These are phyloP conservation scores for Cryphonectria naterciae DNA, from an alignment of 2,329 filamentous ascomycete genomes.

Conservation along the genomic window DNA sequence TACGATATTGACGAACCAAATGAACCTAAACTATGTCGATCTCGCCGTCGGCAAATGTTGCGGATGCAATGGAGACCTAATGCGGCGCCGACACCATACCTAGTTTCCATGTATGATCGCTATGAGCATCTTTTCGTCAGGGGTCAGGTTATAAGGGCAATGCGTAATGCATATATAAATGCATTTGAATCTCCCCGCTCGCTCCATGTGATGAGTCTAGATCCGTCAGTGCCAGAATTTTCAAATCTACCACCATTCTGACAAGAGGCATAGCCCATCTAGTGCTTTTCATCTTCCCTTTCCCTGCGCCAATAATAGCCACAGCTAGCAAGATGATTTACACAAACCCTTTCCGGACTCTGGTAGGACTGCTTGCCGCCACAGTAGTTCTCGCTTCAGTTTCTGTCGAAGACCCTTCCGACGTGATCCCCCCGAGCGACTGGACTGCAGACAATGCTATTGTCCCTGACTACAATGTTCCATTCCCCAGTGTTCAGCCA, in stretches of 20 bases:
- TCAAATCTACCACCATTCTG: neutral
- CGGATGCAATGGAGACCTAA: neutral
- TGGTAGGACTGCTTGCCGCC: neutral
- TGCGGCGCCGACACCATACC: neutral
- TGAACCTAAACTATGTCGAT: neutral
- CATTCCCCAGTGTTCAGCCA: neutral
- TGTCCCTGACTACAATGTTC: conserved; percentile 28
- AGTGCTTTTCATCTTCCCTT: neutral
- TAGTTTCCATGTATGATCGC: neutral
- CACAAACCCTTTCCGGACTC: neutral
- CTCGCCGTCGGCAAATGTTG: neutral
- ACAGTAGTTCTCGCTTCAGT: conserved; percentile 38
- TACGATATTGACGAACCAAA: neutral
- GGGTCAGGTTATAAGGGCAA: neutral
- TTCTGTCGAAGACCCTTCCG: conserved; percentile 27
- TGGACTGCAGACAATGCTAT: conserved; percentile 33
- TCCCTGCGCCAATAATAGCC: neutral
- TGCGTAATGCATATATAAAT: neutral
- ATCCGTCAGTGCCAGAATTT: neutral
- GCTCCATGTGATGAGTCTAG: neutral
- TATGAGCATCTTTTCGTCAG: neutral
- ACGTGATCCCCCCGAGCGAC: conserved; percentile 28
- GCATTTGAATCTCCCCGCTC: neutral
- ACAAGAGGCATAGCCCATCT: neutral
- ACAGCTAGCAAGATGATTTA: neutral